A percentile compares a stretch with the other conserved stretches of the same genome.
These are phyloP conservation scores for Entoloma clypeatum DNA, from an alignment of 1,284 basidiomycete species.

Conservation along the genomic window DNA sequence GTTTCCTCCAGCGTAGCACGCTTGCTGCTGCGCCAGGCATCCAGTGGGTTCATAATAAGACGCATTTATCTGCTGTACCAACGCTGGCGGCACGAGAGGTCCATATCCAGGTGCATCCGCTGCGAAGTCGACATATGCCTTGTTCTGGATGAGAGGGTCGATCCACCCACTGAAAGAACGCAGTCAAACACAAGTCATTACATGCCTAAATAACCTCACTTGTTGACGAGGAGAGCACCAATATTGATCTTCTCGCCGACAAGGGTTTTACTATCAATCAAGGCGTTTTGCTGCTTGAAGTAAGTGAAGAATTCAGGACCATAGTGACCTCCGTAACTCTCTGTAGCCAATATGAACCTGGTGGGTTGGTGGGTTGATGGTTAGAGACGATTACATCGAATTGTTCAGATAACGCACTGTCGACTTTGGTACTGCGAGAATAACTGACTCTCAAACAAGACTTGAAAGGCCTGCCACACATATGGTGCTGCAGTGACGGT, in stretches of 20 bases:
- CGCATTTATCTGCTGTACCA: slow-evolving; percentile 44
- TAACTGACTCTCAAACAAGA: slow-evolving; percentile 58
- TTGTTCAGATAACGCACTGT: slow-evolving; percentile 38
- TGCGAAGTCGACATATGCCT: slow-evolving; percentile 59
- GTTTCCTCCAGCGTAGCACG: slow-evolving; percentile 52
- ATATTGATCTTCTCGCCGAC: slow-evolving; percentile 38
- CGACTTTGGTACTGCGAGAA: slow-evolving; percentile 56
- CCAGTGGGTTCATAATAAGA: slow-evolving; percentile 52
- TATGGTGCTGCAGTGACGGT: slow-evolving; percentile 48
- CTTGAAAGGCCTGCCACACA: slow-evolving; percentile 64
- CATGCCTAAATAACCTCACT: slow-evolving; percentile 33
- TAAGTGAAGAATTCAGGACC: slow-evolving; percentile 61
- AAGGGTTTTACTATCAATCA: slow-evolving; percentile 46
- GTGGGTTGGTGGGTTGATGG: background rate
- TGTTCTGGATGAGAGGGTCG: slow-evolving; percentile 59
- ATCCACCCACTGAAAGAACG: slow-evolving; percentile 44
- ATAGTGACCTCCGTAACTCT: slow-evolving; percentile 70
- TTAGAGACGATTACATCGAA: background rate
- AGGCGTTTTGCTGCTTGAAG: slow-evolving; percentile 62
- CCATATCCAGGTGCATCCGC: slow-evolving; percentile 62
- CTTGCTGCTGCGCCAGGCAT: slow-evolving; percentile 48
- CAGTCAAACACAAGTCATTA: background rate
- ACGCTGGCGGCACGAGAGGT: slow-evolving; percentile 44
- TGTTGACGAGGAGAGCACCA: slow-evolving; percentile 51
- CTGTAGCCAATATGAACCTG: slow-evolving; percentile 60